A percentile compares a stretch with the other conserved stretches of the same genome.
Conservation (phyloP, 2,329 filamentous ascomycete genomes). For the Cladophialophora psammophila region DNA sequence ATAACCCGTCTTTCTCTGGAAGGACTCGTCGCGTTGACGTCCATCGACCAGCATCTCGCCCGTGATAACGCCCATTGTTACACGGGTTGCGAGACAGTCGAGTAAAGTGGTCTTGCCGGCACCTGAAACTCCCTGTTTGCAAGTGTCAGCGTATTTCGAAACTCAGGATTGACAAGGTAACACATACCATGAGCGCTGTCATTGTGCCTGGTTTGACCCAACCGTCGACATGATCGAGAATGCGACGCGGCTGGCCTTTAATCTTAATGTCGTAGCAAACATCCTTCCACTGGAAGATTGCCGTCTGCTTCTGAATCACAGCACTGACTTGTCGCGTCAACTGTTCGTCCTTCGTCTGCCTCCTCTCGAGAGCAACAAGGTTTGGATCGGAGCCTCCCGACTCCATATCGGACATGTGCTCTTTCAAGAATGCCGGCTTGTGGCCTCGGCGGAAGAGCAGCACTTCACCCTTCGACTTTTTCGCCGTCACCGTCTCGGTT, state of each 20-base stretch:
- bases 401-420: conserved; percentile 21
- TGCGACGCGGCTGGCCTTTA: conserved; percentile 75
- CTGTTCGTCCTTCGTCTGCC: conserved; percentile 26
- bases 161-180: neutral
- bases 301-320: conserved; percentile 64
- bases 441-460: conserved; percentile 75
- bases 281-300: conserved; percentile 84
- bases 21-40: conserved; percentile 74
- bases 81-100: conserved; percentile 82
- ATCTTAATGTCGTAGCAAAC: conserved; percentile 84
- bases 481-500: conserved; percentile 69
- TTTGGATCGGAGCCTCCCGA: conserved; percentile 20
- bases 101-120: conserved; percentile 91
- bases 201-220: conserved; percentile 95
- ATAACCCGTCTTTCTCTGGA: conserved; percentile 91
- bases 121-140: conserved; percentile 71
- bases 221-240: conserved; percentile 85
- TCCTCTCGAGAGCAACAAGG: conserved; percentile 25
- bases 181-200: conserved; percentile 76
- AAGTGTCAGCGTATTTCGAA: neutral
- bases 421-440: conserved; percentile 56
- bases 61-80: conserved; percentile 84
- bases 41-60: conserved; percentile 86
- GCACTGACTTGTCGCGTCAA: conserved; percentile 27
- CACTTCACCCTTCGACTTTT: conserved; percentile 79